phyloP scores from a whole-genome alignment of 2,329 filamentous ascomycete genomes.

The Fusarium austroafricanum region DNA sequence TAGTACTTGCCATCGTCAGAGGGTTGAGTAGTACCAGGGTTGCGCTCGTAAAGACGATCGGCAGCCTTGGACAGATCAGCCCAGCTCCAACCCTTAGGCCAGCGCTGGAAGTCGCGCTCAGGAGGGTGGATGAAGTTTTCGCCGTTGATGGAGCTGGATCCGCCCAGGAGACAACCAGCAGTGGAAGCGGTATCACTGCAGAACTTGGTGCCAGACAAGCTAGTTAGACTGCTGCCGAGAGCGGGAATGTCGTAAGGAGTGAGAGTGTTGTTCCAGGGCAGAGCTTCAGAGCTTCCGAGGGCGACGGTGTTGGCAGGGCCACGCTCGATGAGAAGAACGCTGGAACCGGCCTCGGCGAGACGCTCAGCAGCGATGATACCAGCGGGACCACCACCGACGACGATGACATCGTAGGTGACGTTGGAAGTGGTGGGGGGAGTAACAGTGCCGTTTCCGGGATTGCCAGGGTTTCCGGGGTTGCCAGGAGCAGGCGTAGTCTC shows the following conservation, averaged over 20 bases:
- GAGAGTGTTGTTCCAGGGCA: slow-evolving; percentile 42
- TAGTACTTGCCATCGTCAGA: slow-evolving; percentile 76
- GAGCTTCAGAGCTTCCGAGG: slow-evolving; percentile 33
- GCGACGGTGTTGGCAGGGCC: slow-evolving; percentile 45
- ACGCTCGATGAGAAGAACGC: slow-evolving; percentile 45
- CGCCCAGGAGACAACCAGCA: slow-evolving; percentile 42
- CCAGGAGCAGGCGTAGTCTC: slow-evolving; percentile 23
- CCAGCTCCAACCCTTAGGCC: slow-evolving; percentile 42
- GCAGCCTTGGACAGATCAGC: slow-evolving; percentile 39
- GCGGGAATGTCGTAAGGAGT: slow-evolving; percentile 44
- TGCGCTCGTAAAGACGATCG: slow-evolving; percentile 43
- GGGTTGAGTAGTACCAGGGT: slow-evolving; percentile 72
- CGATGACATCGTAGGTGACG: slow-evolving; percentile 44
- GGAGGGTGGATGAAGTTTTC: slow-evolving; percentile 46
- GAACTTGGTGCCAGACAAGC: slow-evolving; percentile 41
- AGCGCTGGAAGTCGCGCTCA: slow-evolving; percentile 42
- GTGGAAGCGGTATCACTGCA: slow-evolving; percentile 45
- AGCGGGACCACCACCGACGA: slow-evolving; percentile 43
- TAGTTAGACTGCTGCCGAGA: slow-evolving; percentile 42
- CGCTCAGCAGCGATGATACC: slow-evolving; percentile 45
- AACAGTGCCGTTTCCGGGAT: slow-evolving; percentile 23
- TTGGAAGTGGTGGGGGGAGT: slow-evolving; percentile 37
- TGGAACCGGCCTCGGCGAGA: slow-evolving; percentile 39
- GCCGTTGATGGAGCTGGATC: slow-evolving; percentile 46
- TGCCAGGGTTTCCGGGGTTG: not conserved